Evolutionary conservation across 2,329 filamentous ascomycete genomes (phyloP).

Genomic region (Monosporascus sp.): DNA sequence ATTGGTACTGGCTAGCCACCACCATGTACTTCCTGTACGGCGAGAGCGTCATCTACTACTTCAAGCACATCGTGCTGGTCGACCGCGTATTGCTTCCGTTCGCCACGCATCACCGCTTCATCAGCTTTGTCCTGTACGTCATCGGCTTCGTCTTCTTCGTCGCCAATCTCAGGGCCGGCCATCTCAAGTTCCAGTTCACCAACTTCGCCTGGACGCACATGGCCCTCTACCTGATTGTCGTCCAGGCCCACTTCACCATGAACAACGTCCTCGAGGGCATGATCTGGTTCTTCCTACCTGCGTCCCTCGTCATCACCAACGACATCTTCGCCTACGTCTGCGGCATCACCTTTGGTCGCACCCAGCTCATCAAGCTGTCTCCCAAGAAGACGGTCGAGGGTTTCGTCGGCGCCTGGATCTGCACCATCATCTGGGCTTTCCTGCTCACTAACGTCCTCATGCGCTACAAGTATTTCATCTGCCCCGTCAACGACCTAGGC

Average conservation of each 20-base stretch:
- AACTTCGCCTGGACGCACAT: conserved; percentile 99
- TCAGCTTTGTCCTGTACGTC: conserved; percentile 96
- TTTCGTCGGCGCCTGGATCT: conserved; percentile 93
- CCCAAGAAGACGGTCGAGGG: conserved; percentile 99
- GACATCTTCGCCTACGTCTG: conserved; percentile 98
- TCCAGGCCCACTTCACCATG: conserved; percentile 98
- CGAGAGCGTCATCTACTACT: conserved; percentile 99
- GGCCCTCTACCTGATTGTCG: conserved; percentile 95
- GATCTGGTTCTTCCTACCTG: conserved; percentile 99
- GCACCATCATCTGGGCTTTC: conserved; percentile 83
- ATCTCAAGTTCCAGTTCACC: conserved; percentile 98
- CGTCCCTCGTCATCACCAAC: conserved; percentile 92
- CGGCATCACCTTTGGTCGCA: conserved; percentile 93
- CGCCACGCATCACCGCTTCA: conserved; percentile 96
- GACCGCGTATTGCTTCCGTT: conserved; percentile 89
- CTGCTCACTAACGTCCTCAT: conserved; percentile 77
- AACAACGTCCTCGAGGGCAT: conserved; percentile 99
- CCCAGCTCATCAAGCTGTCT: conserved; percentile 94
- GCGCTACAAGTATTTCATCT: conserved; percentile 95
- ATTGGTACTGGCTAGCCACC: conserved; percentile 98
- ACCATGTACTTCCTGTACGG: conserved; percentile 99
- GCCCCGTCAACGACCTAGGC: conserved; percentile 92
- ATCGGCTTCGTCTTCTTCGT: conserved; percentile 99
- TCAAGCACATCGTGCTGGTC: conserved; percentile 96
- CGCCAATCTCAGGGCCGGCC: conserved; percentile 84